Conservation (phyloP, 129 eudicot genomes). For the Escallonia rubra region DNA sequence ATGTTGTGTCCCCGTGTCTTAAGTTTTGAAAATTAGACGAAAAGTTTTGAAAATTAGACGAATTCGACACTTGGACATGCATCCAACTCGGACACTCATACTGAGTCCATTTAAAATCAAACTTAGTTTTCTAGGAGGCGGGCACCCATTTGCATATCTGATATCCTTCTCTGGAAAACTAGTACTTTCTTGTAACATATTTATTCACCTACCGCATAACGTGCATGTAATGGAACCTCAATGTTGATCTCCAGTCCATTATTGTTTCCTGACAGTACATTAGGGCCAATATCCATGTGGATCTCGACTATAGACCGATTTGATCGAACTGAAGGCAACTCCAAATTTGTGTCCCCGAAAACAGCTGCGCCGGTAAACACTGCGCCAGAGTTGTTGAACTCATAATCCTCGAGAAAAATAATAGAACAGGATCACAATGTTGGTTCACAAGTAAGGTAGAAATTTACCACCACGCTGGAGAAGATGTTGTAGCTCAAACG, state of each 20-base stretch:
- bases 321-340: slow-evolving; percentile 68
- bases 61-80: too few species aligned
- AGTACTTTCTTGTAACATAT: not conserved
- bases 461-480: slow-evolving; percentile 65
- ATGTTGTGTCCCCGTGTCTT: too few species aligned
- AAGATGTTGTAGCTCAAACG: slow-evolving; percentile 85
- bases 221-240: slow-evolving; percentile 75
- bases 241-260: slow-evolving; percentile 36
- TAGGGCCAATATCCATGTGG: slow-evolving; percentile 46
- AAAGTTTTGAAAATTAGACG: too few species aligned
- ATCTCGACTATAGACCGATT: slow-evolving; percentile 74
- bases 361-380: slow-evolving; percentile 68
- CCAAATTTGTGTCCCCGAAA: slow-evolving; percentile 84
- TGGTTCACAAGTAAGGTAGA: slow-evolving; percentile 4
- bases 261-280: slow-evolving; percentile 19
- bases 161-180: too few species aligned
- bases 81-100: too few species aligned
- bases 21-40: too few species aligned
- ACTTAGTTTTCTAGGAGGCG: too few species aligned
- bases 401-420: slow-evolving; percentile 1
- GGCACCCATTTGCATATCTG: too few species aligned
- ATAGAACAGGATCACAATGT: not conserved
- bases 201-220: slow-evolving; percentile 57
- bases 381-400: slow-evolving; percentile 25
- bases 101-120: too few species aligned